A percentile compares a stretch with the other conserved stretches of the same genome.
Conservation (phyloP, 2,329 filamentous ascomycete genomes). For the Cytospora chrysosperma region DNA sequence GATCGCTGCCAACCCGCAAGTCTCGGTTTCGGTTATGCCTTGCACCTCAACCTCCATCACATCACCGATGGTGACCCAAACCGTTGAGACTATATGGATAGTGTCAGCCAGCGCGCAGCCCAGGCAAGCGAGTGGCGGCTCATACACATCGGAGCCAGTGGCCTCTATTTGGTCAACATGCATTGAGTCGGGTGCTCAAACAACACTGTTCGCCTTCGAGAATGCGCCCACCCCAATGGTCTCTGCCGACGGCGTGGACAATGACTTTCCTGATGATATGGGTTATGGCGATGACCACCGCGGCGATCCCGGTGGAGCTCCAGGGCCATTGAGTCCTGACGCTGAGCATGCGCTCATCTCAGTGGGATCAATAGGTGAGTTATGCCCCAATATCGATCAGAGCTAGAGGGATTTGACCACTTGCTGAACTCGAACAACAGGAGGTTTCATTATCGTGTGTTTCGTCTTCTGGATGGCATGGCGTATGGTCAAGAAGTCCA, state of each 20-base stretch:
- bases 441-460: constrained; percentile 44
- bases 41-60: constrained; percentile 21
- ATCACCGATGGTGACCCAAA: constrained; percentile 21
- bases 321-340: constrained; percentile 26
- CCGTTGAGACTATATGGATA: background rate
- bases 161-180: constrained; percentile 3
- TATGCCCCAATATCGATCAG: background rate
- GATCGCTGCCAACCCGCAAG: constrained; percentile 8
- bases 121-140: constrained; percentile 13
- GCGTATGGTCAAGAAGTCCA: constrained; percentile 38
- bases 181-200: background rate
- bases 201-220: constrained; percentile 14
- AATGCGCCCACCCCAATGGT: constrained; percentile 11
- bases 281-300: background rate
- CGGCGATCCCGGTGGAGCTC: background rate
- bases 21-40: background rate
- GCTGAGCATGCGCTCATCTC: constrained; percentile 35
- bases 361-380: constrained; percentile 37
- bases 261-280: constrained; percentile 5
- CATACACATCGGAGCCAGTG: constrained; percentile 1
- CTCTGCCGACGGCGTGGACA: constrained; percentile 17
- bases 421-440: constrained; percentile 29
- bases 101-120: constrained; percentile 9
- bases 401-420: too few species aligned
- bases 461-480: constrained; percentile 47